Base-by-base conservation (phyloP, 208 protist genomes). In the Acanthamoeba rhysodes region DNA sequence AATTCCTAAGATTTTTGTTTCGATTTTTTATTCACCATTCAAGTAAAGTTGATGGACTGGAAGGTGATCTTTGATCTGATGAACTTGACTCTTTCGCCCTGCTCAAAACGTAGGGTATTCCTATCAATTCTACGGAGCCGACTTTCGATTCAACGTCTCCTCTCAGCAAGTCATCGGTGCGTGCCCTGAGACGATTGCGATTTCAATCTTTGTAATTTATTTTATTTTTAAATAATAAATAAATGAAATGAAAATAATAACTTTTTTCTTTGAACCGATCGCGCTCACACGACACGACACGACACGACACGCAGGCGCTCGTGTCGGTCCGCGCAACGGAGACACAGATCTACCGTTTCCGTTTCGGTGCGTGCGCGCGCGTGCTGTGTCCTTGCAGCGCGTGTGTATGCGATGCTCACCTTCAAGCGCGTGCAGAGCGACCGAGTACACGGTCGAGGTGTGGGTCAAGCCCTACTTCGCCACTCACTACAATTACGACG, bases 401-500 rank as follows among this genome's bases (percentile, higher is more conserved):
- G 55, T 59, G 55, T 14, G n/a, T 78, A n/a, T n/a, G 8, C 3
- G n/a, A 4, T 78, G 22, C 70, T 78, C 70, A 12, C 22, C n/a
- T 29, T 45, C 74, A 34, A 8, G 14, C 5, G 34, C 29, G 45
- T 18, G 14, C 78, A 92, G 85, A 8, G 62, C 85, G 18, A 34
- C 29, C 7, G 85, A 92, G 85, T 92, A 76, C 37, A 92, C 85
- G 85, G 62, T 92, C 41, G 85, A 92, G 34, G 85, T 92, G 34
- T 92, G 85, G 85, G 57, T 92, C 37, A 92, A 92, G 29, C 85
- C 85, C 57, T 92, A 92, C 45, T 92, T 92, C 37, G 85, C 85
- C 18, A 92, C 85, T 1, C 29, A 92, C 64, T 92, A 68, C 59
- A 22, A 34, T 8, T 92, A 76, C 29, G 85, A 92, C 32, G 85